These are phyloP conservation scores for Debaryomyces maramus DNA, from an alignment of 805 yeast genomes.

Conservation along the genomic window DNA sequence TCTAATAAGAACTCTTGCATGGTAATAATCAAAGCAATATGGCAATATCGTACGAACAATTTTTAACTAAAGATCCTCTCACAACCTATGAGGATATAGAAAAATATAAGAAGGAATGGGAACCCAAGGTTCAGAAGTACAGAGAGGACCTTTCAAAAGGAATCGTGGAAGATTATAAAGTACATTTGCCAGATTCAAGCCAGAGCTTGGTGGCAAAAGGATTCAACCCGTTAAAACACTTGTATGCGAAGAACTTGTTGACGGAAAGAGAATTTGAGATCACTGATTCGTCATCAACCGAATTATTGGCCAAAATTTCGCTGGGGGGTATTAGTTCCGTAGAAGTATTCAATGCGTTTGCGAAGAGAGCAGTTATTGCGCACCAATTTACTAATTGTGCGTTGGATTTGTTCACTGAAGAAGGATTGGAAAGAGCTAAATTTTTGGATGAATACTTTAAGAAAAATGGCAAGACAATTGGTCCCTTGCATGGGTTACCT, in stretches of 20 bases:
- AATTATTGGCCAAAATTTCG: conserved; percentile 29
- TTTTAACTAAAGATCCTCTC: conserved; percentile 32
- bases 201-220: conserved; percentile 30
- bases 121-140: conserved; percentile 47
- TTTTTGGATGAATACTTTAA: conserved; percentile 51
- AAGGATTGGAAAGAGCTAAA: conserved; percentile 58
- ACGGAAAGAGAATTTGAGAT: conserved; percentile 35
- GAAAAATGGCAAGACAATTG: conserved; percentile 49
- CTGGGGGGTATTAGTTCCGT: conserved; percentile 35
- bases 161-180: conserved; percentile 29
- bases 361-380: conserved; percentile 41
- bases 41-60: conserved; percentile 17
- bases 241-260: conserved; percentile 35
- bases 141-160: conserved; percentile 30
- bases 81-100: conserved; percentile 40
- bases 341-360: conserved; percentile 42
- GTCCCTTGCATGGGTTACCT: conserved; percentile 70
- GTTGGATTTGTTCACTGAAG: conserved; percentile 49
- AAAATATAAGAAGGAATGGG: conserved; percentile 40
- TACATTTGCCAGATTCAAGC: conserved; percentile 32
- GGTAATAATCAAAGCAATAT: conserved; percentile 6
- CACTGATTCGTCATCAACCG: conserved; percentile 35
- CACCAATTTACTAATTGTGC: conserved; percentile 48
- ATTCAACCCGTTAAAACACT: conserved; percentile 37
- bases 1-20: no score